Evolutionary conservation across 805 yeast genomes (phyloP).

Genomic region (Starmerella sirachaensis): DNA sequence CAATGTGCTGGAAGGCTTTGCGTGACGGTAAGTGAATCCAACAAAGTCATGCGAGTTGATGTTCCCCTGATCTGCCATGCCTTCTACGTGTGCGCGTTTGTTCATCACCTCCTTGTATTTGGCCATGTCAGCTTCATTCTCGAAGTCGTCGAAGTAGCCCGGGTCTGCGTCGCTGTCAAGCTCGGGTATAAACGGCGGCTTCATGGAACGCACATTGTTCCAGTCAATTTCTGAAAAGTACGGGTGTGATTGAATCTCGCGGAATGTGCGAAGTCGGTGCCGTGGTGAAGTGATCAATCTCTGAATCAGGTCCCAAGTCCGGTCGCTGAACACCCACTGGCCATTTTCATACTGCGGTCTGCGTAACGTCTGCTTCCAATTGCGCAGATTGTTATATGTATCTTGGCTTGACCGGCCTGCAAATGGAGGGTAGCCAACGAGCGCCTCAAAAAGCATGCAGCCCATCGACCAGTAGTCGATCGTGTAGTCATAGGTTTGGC

Average conservation of each 20-base stretch:
- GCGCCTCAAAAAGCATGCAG: constrained; percentile 89
- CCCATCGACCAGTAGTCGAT: constrained; percentile 99
- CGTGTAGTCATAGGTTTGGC: constrained; percentile 84
- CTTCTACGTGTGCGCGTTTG: constrained; percentile 75
- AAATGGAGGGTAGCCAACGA: constrained; percentile 95
- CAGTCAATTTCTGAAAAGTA: constrained; percentile 82
- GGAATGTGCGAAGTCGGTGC: constrained; percentile 62
- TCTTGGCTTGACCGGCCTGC: constrained; percentile 89
- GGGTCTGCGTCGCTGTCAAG: constrained; percentile 95
- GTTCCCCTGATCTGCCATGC: constrained; percentile 53
- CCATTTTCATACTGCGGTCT: constrained; percentile 91
- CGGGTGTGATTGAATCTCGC: constrained; percentile 65
- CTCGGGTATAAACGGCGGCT: constrained; percentile 96
- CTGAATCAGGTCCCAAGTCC: constrained; percentile 85
- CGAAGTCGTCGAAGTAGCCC: constrained; percentile 92
- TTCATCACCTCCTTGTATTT: constrained; percentile 95
- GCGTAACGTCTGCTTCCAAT: constrained; percentile 78
- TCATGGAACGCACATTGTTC: constrained; percentile 49
- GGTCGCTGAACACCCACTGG: constrained; percentile 80
- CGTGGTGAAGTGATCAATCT: constrained; percentile 70
- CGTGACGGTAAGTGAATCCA: constrained; percentile 93
- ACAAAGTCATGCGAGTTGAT: constrained; percentile 60
- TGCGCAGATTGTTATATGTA: constrained; percentile 82
- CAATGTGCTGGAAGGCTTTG: constrained; percentile 25
- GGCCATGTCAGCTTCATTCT: constrained; percentile 93